Conservation (phyloP, 495 filamentous ascomycete species). For the Trichoderma reesei region DNA sequence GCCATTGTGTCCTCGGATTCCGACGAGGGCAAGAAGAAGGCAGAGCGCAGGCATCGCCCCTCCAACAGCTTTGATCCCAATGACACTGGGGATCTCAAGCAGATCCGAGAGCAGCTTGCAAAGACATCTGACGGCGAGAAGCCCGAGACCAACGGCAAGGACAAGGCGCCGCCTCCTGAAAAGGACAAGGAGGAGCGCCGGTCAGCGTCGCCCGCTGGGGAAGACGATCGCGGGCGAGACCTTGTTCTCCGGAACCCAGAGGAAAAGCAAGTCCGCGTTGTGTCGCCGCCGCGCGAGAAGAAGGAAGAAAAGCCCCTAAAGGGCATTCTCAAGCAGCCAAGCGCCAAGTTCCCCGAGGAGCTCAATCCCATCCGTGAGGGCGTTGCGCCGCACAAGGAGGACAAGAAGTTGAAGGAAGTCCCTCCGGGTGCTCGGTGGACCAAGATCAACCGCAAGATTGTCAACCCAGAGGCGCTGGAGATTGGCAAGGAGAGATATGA, state of each 20-base stretch:
- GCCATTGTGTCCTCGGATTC: slow-evolving; percentile 17
- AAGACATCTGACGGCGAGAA: slow-evolving; percentile 6
- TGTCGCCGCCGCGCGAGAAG: slow-evolving; percentile 45
- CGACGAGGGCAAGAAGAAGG: slow-evolving; percentile 14
- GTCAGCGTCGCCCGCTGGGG: slow-evolving; percentile 3
- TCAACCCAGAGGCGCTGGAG: slow-evolving; percentile 72
- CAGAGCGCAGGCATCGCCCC: slow-evolving; percentile 22
- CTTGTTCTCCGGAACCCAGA: slow-evolving; percentile 18
- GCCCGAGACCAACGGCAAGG: slow-evolving; percentile 12
- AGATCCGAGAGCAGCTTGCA: slow-evolving; percentile 36
- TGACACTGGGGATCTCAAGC: slow-evolving; percentile 35
- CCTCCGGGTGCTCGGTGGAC: slow-evolving; percentile 78
- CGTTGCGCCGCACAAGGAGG: slow-evolving; percentile 79
- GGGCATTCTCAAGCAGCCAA: slow-evolving; percentile 63
- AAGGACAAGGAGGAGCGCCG: slow-evolving; percentile 3
- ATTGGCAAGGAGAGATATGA: slow-evolving; percentile 73
- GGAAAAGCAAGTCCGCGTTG: slow-evolving; percentile 42
- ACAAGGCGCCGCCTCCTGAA: slow-evolving; percentile 23
- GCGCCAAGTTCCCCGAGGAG: slow-evolving; percentile 69
- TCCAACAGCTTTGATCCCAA: slow-evolving; percentile 41
- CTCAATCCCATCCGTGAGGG: slow-evolving; percentile 70
- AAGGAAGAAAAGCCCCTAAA: slow-evolving; percentile 46
- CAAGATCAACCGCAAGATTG: slow-evolving; percentile 72
- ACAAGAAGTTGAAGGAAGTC: slow-evolving; percentile 62
- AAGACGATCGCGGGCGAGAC: slow-evolving; percentile 31